These are phyloP conservation scores for Rhododendron kiyosumense DNA, from an alignment of 148 eudicot species.

Conservation along the genomic window DNA sequence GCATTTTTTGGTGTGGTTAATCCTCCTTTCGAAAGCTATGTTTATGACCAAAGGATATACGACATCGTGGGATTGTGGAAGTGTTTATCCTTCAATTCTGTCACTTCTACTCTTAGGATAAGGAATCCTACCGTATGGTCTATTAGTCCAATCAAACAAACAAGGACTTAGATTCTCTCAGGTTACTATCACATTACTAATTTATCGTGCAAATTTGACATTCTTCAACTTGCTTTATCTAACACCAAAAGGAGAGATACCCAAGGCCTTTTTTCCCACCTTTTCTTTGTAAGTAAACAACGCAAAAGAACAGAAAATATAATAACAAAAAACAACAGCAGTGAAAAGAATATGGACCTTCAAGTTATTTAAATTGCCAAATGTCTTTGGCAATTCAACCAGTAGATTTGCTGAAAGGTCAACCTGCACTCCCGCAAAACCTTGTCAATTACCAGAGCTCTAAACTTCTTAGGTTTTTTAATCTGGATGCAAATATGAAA, in stretches of 20 bases:
- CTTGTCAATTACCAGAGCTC: not conserved
- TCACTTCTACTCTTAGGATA: not conserved
- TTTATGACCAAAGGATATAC: no score
- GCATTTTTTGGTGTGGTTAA: no score
- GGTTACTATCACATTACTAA: not conserved
- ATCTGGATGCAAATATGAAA: not conserved
- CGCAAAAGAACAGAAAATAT: not conserved
- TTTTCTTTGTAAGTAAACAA: not conserved
- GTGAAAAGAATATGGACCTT: slow-evolving; percentile 41
- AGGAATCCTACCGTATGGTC: not conserved
- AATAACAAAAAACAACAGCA: not conserved
- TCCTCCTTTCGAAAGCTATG: no score
- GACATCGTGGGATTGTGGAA: not conserved
- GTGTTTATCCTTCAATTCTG: not conserved
- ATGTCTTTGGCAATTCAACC: slow-evolving; percentile 55
- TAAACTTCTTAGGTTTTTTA: not conserved
- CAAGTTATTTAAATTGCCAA: slow-evolving; percentile 59
- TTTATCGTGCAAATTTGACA: not conserved
- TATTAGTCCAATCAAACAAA: not conserved
- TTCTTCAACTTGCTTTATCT: slow-evolving; percentile 5
- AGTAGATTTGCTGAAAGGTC: slow-evolving; percentile 89
- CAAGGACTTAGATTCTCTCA: not conserved
- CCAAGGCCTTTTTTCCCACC: not conserved
- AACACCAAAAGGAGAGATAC: not conserved
- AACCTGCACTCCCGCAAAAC: slow-evolving; percentile 45